phyloP scores from a whole-genome alignment of 768 basidiomycete species.

The Agaricus sinodeliciosus region DNA sequence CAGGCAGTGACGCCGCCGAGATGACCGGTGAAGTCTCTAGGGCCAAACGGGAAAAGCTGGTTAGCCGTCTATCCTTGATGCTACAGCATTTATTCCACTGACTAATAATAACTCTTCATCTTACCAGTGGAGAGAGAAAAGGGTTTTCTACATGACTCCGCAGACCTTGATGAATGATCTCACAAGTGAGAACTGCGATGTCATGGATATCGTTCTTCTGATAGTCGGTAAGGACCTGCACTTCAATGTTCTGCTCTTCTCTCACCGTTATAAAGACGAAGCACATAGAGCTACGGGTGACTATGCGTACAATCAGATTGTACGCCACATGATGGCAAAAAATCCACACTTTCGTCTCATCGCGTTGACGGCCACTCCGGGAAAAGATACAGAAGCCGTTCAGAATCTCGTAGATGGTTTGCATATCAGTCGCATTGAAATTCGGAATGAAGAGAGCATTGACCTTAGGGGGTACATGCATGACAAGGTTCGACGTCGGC shows the following conservation, averaged over 20 bases:
- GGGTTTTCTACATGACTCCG: slow-evolving; percentile 94
- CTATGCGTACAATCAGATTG: slow-evolving; percentile 85
- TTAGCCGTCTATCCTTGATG: slow-evolving; percentile 25
- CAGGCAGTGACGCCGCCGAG: slow-evolving; percentile 77
- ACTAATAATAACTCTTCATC: neutral
- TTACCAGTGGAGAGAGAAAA: slow-evolving; percentile 68
- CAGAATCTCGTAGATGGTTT: slow-evolving; percentile 88
- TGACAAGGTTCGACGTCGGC: slow-evolving; percentile 55
- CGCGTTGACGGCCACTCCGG: slow-evolving; percentile 94
- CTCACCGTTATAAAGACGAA: slow-evolving; percentile 53
- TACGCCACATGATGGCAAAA: slow-evolving; percentile 88
- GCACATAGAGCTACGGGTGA: slow-evolving; percentile 93
- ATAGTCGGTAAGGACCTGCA: slow-evolving; percentile 62
- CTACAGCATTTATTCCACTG: neutral
- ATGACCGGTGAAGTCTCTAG: slow-evolving; percentile 72
- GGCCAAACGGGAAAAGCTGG: slow-evolving; percentile 49
- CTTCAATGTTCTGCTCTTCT: neutral
- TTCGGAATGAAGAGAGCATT: slow-evolving; percentile 84
- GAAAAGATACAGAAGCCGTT: slow-evolving; percentile 77
- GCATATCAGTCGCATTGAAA: slow-evolving; percentile 93
- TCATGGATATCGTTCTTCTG: slow-evolving; percentile 73
- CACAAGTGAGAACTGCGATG: slow-evolving; percentile 63
- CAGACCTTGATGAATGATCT: slow-evolving; percentile 93
- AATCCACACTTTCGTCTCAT: slow-evolving; percentile 91
- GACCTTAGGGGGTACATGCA: slow-evolving; percentile 85